These are phyloP conservation scores for Aspergillus incahuasiensis DNA, from an alignment of 495 filamentous ascomycete species.

Conservation along the genomic window DNA sequence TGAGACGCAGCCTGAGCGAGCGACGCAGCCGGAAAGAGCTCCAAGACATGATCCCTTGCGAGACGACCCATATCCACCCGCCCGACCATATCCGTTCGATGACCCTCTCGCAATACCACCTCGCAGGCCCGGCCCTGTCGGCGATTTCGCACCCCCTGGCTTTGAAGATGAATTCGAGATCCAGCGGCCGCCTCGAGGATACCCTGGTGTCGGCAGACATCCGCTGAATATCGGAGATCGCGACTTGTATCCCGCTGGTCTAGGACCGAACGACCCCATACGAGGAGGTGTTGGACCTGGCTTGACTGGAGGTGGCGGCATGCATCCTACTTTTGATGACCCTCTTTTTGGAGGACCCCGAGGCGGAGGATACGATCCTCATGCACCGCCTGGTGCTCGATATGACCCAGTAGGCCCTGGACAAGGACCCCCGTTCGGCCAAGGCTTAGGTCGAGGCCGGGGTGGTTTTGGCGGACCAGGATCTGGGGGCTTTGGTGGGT, in stretches of 20 bases:
- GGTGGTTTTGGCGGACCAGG: conserved; percentile 42
- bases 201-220: conserved; percentile 46
- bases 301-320: conserved; percentile 61
- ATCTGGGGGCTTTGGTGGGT: conserved; percentile 55
- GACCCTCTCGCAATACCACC: conserved; percentile 62
- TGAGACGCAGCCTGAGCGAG: conserved; percentile 25
- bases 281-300: conserved; percentile 57
- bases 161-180: conserved; percentile 95
- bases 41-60: conserved; percentile 46
- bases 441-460: conserved; percentile 35
- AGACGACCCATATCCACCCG: conserved; percentile 53
- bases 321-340: conserved; percentile 96
- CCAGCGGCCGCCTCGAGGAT: conserved; percentile 58
- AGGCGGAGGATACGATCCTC: conserved; percentile 38
- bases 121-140: conserved; percentile 61
- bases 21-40: conserved; percentile 17
- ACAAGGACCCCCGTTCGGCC: conserved; percentile 41
- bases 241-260: conserved; percentile 81
- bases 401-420: conserved; percentile 87
- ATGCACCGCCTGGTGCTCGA: conserved; percentile 53
- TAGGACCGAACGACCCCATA: conserved; percentile 82
- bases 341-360: conserved; percentile 72
- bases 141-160: conserved; percentile 79
- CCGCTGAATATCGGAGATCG: conserved; percentile 69
- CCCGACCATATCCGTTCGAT: conserved; percentile 61